Base-by-base conservation (phyloP, 257 asterid species). In the Capsicum chinense region DNA sequence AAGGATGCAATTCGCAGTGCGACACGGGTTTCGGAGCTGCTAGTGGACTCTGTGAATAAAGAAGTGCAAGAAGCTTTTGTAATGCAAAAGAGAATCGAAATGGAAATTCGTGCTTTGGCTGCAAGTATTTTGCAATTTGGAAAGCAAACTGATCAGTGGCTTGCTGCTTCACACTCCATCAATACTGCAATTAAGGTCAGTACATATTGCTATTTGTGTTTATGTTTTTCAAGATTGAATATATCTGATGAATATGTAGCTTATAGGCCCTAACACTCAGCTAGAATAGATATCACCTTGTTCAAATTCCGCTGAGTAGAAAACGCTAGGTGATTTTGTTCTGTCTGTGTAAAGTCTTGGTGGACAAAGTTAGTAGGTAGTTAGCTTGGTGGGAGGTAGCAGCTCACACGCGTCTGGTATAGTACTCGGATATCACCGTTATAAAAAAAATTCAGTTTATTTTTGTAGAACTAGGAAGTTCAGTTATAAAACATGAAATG, bases 111-210 rank as follows among this genome's bases (percentile, higher is more conserved):
- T 87, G 92, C 94, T 5, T 79, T 94, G 21, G 85, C 95, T 1
- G 89, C 93, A 0, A 87, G 95, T 14, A 86, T 92, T 86, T 37
- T 87, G 81, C 93, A 88, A 60, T 96, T 92, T 88, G 88, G 93
- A 0, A 96, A 91, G 90, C 98, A 93, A 91, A 92, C 97, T 10
- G 97, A 94, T 88, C 98, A 91, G 85, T 95, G 99, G 99, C 97
- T 96, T 44, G 85, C 93, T 5, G 93, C 93, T 73, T 93, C 99
- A 83, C 98, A 88, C 83, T 89, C 98, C 48, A 86, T 93, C 86
- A 94, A 96, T 88, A 92, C 90, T 10, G 98, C 98, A 68, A 87
- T 94, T 85, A 96, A 96, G 98, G 98, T 95, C 80, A 3, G 85
- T 19, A 7, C 17, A 52, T 12, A 16, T 35, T 60, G 44, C 50